phyloP scores from a whole-genome alignment of 2,329 filamentous ascomycete species.

The Cladophialophora immunda region DNA sequence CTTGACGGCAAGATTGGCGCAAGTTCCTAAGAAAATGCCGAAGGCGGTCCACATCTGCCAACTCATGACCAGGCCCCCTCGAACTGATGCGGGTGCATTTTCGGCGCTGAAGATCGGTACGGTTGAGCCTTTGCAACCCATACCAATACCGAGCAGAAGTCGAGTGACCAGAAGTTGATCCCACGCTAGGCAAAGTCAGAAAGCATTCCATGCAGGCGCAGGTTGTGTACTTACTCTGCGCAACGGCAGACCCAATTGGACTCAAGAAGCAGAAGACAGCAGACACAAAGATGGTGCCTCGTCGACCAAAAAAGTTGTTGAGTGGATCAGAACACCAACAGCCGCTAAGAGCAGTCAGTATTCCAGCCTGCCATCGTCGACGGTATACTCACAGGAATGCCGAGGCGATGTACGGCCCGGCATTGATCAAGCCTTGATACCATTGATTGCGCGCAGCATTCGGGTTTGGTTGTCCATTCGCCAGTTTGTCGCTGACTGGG shows the following conservation, averaged over 20 bases:
- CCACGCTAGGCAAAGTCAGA: constrained; percentile 56
- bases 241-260: constrained; percentile 65
- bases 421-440: constrained; percentile 70
- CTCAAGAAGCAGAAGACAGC: constrained; percentile 73
- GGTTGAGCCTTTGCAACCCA: constrained; percentile 77
- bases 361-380: constrained; percentile 61
- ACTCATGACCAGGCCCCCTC: constrained; percentile 81
- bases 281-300: constrained; percentile 70
- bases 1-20: constrained; percentile 71
- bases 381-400: constrained; percentile 55
- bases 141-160: constrained; percentile 78
- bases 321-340: constrained; percentile 79
- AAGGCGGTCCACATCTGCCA: constrained; percentile 71
- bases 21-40: constrained; percentile 73
- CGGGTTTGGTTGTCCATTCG: constrained; percentile 42
- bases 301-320: constrained; percentile 74
- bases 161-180: constrained; percentile 74
- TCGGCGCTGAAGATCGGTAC: constrained; percentile 82
- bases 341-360: constrained; percentile 63
- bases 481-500: constrained; percentile 42
- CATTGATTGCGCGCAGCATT: constrained; percentile 58
- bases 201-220: neutral
- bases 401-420: constrained; percentile 60
- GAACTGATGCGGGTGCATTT: constrained; percentile 72
- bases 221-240: constrained; percentile 57